Conservation (phyloP, 352 stramenopile genomes). For the Phytophthora ramorum region DNA sequence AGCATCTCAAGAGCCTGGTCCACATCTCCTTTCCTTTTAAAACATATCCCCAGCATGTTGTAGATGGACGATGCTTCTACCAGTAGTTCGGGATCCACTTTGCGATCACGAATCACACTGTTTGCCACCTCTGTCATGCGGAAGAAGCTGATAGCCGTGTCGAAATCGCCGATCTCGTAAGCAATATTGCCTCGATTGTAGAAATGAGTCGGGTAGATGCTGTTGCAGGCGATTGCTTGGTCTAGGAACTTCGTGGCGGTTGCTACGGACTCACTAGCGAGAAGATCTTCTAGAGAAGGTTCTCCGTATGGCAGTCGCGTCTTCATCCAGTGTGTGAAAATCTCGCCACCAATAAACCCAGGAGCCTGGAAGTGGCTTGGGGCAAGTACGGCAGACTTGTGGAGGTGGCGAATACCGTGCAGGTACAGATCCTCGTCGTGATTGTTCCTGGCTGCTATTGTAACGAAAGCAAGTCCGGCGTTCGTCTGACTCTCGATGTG, state of each 20-base stretch:
- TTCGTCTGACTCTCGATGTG: conserved; percentile 71
- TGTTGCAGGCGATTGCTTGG: conserved; percentile 32
- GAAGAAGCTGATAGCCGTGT: conserved; percentile 45
- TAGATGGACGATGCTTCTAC: conserved; percentile 41
- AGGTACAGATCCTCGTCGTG: conserved; percentile 38
- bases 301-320: conserved; percentile 10
- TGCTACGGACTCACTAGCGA: conserved; percentile 39
- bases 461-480: conserved; percentile 52
- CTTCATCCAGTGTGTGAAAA: conserved; percentile 45
- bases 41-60: conserved; percentile 59
- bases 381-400: conserved; percentile 48
- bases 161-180: conserved; percentile 44
- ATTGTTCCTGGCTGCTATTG: conserved; percentile 13
- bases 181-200: conserved; percentile 47
- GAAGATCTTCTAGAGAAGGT: conserved; percentile 20
- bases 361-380: conserved; percentile 27
- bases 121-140: conserved; percentile 42
- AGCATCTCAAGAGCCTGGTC: conserved; percentile 44
- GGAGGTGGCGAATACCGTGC: conserved; percentile 51
- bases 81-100: conserved; percentile 52
- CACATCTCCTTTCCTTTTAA: conserved; percentile 29
- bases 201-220: conserved; percentile 48
- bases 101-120: conserved; percentile 30
- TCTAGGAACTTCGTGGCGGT: conserved; percentile 42
- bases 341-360: conserved; percentile 47